These are phyloP conservation scores for Ogataea polymorpha DNA, from an alignment of 805 yeast genomes.

Conservation along the genomic window DNA sequence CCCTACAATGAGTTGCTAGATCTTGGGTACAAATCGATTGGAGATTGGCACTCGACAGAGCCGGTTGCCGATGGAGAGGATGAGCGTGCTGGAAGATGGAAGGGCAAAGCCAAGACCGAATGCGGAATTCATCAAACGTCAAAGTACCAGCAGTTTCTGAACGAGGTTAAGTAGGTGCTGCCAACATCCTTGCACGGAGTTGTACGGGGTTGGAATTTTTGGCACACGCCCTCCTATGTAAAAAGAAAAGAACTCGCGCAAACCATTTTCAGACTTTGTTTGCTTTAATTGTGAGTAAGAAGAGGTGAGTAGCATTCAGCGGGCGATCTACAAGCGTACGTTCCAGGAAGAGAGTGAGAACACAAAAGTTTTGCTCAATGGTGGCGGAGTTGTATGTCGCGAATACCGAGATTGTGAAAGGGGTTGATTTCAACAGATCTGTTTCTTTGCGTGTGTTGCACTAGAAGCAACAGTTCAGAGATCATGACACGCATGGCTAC, in stretches of 20 bases:
- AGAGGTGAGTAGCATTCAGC: constrained; percentile 1
- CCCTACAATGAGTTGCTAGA: constrained; percentile 85
- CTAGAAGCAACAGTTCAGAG: too few species aligned
- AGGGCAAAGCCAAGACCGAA: constrained; percentile 87
- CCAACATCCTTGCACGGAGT: constrained; percentile 7
- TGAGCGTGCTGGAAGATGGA: constrained; percentile 97
- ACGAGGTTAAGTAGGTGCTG: constrained; percentile 14
- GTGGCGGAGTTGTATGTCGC: background rate
- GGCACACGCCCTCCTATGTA: constrained; percentile 5
- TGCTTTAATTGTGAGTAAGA: background rate
- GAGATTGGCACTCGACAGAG: constrained; percentile 91
- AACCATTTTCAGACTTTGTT: constrained; percentile 9
- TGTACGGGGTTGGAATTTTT: background rate
- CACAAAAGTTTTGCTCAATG: background rate
- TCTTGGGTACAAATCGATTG: constrained; percentile 85
- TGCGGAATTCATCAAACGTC: constrained; percentile 91
- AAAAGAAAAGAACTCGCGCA: constrained; percentile 11
- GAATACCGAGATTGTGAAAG: background rate
- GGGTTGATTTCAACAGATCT: background rate
- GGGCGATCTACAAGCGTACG: too few species aligned
- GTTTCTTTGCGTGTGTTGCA: background rate
- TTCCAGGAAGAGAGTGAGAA: background rate
- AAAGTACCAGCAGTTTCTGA: constrained; percentile 62
- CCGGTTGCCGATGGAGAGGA: constrained; percentile 92
- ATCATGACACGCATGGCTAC: background rate